Percentiles rank a stretch among this genome's conserved stretches.
Evolutionary conservation across 2,329 filamentous ascomycete species (phyloP).

Genomic region (Arachnomyces sp.): DNA sequence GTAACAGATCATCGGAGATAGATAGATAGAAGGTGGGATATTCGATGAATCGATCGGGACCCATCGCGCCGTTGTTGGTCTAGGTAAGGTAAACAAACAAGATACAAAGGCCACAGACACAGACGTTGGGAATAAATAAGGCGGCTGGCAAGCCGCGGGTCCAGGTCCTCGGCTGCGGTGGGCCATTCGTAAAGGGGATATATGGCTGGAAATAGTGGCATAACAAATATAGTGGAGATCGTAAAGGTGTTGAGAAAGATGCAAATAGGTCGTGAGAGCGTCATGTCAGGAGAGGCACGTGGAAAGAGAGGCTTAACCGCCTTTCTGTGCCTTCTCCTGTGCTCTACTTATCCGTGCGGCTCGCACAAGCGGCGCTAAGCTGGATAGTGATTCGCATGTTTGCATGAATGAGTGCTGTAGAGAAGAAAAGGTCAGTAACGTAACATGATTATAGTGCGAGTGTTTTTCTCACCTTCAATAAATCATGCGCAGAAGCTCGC

Average conservation of each 20-base stretch:
- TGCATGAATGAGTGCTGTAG: constrained; percentile 74
- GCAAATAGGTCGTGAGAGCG: constrained; percentile 14
- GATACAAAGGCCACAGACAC: too few relatives aligned
- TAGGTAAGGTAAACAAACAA: too few relatives aligned
- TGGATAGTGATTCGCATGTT: constrained; percentile 61
- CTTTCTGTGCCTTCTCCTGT: constrained; percentile 72
- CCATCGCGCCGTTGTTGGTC: too few relatives aligned
- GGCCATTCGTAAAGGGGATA: constrained; percentile 6
- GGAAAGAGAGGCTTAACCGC: constrained; percentile 22
- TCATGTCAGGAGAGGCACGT: constrained; percentile 3
- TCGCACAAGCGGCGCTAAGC: constrained; percentile 77
- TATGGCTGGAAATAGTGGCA: constrained; percentile 18
- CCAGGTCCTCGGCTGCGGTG: too few relatives aligned
- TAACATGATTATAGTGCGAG: background rate
- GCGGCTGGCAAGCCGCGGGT: too few relatives aligned
- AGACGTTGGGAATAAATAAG: too few relatives aligned
- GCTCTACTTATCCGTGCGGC: constrained; percentile 77
- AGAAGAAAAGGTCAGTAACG: constrained; percentile 14
- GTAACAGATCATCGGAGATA: too few relatives aligned
- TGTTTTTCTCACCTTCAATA: constrained; percentile 65
- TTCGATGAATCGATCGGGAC: too few relatives aligned
- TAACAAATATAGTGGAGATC: too few relatives aligned
- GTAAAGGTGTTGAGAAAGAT: background rate
- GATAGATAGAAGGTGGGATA: too few relatives aligned
- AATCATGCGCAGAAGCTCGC: constrained; percentile 86